Conservation (phyloP, 2,329 filamentous ascomycete species). For the Exophiala viscosa region DNA sequence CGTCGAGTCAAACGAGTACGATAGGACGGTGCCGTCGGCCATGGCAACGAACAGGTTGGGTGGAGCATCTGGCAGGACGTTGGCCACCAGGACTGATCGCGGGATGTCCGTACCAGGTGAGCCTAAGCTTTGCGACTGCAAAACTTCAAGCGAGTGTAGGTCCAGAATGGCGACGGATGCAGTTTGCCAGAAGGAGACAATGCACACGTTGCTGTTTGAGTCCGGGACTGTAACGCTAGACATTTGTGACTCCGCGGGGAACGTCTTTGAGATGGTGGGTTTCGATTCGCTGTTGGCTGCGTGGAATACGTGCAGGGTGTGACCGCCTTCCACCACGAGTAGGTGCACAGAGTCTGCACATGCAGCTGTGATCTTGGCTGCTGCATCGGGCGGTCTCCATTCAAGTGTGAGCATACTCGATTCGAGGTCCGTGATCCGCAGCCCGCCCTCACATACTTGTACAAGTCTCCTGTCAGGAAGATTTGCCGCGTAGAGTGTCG, state of each 20-base stretch:
- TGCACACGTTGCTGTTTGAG: constrained; percentile 61
- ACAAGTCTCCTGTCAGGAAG: constrained; percentile 62
- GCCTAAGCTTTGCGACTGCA: constrained; percentile 62
- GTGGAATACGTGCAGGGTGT: constrained; percentile 66
- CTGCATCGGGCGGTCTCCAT: constrained; percentile 42
- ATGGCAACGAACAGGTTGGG: constrained; percentile 84
- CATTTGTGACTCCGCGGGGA: constrained; percentile 68
- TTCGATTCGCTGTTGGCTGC: constrained; percentile 50
- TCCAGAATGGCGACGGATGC: constrained; percentile 72
- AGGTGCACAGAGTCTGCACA: constrained; percentile 68
- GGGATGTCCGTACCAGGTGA: constrained; percentile 73
- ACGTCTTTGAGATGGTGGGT: constrained; percentile 56
- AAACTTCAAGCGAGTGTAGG: constrained; percentile 60
- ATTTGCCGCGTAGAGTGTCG: constrained; percentile 69
- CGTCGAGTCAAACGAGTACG: constrained; percentile 65
- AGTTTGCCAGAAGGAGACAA: constrained; percentile 85
- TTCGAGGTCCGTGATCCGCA: constrained; percentile 54
- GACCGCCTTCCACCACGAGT: constrained; percentile 72
- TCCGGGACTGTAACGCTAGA: constrained; percentile 76
- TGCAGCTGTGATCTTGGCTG: constrained; percentile 66
- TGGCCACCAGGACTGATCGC: constrained; percentile 73
- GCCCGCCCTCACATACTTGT: constrained; percentile 68
- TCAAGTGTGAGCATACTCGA: constrained; percentile 44
- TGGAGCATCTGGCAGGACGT: constrained; percentile 62
- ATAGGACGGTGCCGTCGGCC: constrained; percentile 87